Evolutionary conservation across 176 grass and related monocot genomes (phyloP), one percentile per base, ranked within the genome.

Genomic region (Eragrostis nindensis): DNA sequence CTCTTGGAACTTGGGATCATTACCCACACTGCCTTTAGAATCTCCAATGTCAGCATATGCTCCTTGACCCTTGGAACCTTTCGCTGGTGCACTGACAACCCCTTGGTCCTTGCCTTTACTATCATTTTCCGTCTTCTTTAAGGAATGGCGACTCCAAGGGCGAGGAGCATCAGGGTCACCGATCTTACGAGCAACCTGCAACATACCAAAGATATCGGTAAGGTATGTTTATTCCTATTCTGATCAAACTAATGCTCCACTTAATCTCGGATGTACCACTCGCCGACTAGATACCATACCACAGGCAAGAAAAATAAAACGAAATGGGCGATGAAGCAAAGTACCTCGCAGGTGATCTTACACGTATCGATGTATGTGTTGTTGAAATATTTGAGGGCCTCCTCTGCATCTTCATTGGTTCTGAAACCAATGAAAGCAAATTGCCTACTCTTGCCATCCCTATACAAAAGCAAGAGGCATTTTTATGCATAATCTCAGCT

Each of bases 401-500:
- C 92, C 62, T 92, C 83, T 71, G 90, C 95, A n/a, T 98, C 92
- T 64, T 83, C 81, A 83, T 93, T 94, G 44, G 90, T 88, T 70
- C 88, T 87, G 70, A 95, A 98, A 42, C 95, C 95, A 70, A 98
- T 80, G 50, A 98, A 98, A 40, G 92, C 95, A 86, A 98, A 92
- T 48, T 95, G 95, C 75, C 95, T 90, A 84, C 90, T 95, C 86
- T 95, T 95, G 68, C 95, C 95, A 82, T 95, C 95, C 80, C 90
- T 98, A 55, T 41, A 46, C 18, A 74, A 62, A 76, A 80, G 11
- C 32, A 78, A 85, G n/a, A 80, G 6, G 14, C 4, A 63, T 70
- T 80, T 69, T 32, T 15, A 71, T 10, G 22, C 9, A 11, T 7
- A 50, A 29, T 30, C 13, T 48, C 29, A 0, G 8, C 12, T 30